phyloP scores from a whole-genome alignment of 768 basidiomycete genomes.

The Hypholoma fasciculare region DNA sequence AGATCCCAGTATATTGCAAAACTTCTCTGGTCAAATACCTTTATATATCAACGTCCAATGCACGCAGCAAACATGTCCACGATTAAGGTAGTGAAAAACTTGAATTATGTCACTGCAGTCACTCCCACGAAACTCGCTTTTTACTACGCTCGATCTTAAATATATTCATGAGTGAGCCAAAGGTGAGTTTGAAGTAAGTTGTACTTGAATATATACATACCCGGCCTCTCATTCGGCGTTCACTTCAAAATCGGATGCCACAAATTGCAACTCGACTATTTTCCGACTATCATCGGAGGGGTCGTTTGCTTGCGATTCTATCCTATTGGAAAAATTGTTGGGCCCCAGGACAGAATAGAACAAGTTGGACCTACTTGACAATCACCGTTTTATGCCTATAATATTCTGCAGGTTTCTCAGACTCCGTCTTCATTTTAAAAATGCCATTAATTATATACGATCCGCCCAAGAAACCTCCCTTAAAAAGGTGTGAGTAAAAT shows the following conservation, averaged over 20 bases:
- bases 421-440: constrained; percentile 34
- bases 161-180: too few relatives aligned
- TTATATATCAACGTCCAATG: too few relatives aligned
- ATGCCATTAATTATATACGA: constrained; percentile 54
- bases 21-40: too few relatives aligned
- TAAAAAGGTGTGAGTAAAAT: background rate
- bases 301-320: constrained; percentile 17
- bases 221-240: background rate
- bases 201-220: too few relatives aligned
- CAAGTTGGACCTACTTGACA: constrained; percentile 40
- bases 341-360: background rate
- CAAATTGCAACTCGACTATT: constrained; percentile 48
- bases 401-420: constrained; percentile 32
- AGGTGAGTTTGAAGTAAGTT: too few relatives aligned
- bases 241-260: constrained; percentile 41
- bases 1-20: too few relatives aligned
- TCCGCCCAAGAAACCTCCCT: constrained; percentile 53
- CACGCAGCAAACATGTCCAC: too few relatives aligned
- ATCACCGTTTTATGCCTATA: constrained; percentile 53
- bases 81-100: too few relatives aligned
- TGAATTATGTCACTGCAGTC: too few relatives aligned
- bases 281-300: constrained; percentile 39
- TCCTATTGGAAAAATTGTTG: constrained; percentile 12
- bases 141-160: too few relatives aligned
- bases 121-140: too few relatives aligned